phyloP scores from a whole-genome alignment of 768 basidiomycete genomes.

The Termitomyces sp. region DNA sequence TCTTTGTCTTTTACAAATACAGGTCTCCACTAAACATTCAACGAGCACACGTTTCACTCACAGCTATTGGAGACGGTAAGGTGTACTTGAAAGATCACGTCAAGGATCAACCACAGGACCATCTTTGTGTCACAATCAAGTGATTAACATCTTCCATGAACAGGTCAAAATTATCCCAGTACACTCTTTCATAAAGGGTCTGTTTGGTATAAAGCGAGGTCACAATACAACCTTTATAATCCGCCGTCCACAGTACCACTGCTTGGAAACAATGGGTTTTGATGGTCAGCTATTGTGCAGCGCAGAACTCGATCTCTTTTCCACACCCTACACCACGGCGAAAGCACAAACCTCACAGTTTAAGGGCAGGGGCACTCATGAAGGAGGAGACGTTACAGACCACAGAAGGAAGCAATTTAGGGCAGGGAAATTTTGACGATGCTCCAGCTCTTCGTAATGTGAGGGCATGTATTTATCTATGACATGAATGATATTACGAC shows the following conservation, averaged over 20 bases:
- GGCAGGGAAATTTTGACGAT: conserved; percentile 14
- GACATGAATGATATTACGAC: background rate
- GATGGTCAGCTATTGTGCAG: background rate
- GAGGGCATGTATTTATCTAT: conserved; percentile 17
- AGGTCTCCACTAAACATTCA: background rate
- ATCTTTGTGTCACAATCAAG: background rate
- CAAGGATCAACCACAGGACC: background rate
- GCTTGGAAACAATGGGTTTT: background rate
- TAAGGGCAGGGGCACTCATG: conserved; percentile 11
- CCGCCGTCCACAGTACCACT: background rate
- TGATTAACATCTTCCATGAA: background rate
- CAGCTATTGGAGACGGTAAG: background rate
- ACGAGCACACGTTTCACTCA: background rate
- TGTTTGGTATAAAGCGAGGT: no score
- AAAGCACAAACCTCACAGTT: background rate
- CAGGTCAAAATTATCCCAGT: background rate
- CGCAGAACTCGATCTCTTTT: background rate
- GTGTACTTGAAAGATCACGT: background rate
- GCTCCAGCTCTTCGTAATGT: conserved; percentile 29
- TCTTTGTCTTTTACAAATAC: background rate
- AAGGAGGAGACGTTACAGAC: conserved; percentile 11
- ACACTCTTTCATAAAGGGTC: background rate
- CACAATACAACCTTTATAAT: background rate
- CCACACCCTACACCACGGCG: background rate
- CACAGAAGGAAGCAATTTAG: conserved; percentile 5